Percentiles rank a stretch among this genome's conserved stretches.
Conservation (phyloP, 257 asterid species). For the Apocynum venetum region DNA sequence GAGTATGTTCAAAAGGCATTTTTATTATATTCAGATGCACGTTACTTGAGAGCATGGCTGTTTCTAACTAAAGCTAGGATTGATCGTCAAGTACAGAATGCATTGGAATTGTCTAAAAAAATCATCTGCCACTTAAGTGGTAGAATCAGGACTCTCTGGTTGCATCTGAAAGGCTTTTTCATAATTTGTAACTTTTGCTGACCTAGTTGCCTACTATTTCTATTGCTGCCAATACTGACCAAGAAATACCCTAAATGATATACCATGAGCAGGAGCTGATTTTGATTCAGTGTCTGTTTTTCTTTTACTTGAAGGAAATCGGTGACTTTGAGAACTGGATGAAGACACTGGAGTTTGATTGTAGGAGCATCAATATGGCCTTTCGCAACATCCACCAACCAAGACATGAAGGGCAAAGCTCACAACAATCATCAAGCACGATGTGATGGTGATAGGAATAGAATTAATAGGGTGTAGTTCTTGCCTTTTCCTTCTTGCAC, state of each 20-base stretch:
- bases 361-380: constrained; percentile 82
- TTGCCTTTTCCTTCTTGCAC: not conserved
- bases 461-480: not conserved
- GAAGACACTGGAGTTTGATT: constrained; percentile 98
- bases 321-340: constrained; percentile 99
- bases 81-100: not conserved
- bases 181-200: not conserved
- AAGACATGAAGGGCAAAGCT: constrained; percentile 30
- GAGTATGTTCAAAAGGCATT: not conserved
- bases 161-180: not conserved
- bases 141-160: not conserved
- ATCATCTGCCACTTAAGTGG: not conserved
- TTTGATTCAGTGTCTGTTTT: constrained; percentile 2
- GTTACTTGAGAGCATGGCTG: not conserved
- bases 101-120: not conserved
- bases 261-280: not conserved
- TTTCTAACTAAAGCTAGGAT: not conserved
- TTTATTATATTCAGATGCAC: not conserved
- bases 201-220: not conserved
- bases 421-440: not conserved
- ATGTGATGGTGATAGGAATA: not conserved
- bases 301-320: constrained; percentile 57
- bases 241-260: not conserved
- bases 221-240: not conserved
- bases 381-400: constrained; percentile 75